Evolutionary conservation across 495 filamentous ascomycete genomes (phyloP), one percentile per base, ranked within the genome.

Genomic region (Penicillium lagena): DNA sequence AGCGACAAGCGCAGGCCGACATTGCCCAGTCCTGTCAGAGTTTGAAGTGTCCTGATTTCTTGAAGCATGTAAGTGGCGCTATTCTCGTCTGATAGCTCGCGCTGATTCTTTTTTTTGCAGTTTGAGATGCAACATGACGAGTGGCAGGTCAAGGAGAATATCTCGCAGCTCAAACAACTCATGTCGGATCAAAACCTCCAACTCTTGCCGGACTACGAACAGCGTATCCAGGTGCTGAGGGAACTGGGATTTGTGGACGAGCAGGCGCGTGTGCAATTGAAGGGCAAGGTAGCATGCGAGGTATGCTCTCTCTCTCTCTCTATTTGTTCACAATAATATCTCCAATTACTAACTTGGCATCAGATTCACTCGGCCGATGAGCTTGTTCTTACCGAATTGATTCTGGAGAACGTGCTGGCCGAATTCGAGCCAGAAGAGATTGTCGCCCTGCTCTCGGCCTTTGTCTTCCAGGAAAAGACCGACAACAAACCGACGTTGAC

Each of bases 391-490:
- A 98, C 93, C 1, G 93, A 98, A 60, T 77, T 98, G 4, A 83
- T 98, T 38, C 81, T 98, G 12, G 94, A 98, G 54, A 98, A 98
- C 60, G 89, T 95, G 7, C 81, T 98, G 4, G 89, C 90, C 13
- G 86, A 95, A 49, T 97, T 89, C 63, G 91, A 95, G 49, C 90
- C 93, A 1, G 91, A 94, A 55, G 93, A 98, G 59, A 96, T 98
- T 44, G 93, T 94, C 3, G 91, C 93, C 7, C 76, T 98, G 9
- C 79, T 98, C 2, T 95, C 89, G 0, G 82, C 87, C 2, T 98
- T 98, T 59, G 94, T 98, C n/a, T 98, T 97, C 71, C 87, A 96
- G 59, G 93, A 98, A 52, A 96, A 96, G 70, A 96, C 94, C 0
- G 86, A 93, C 12, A 77, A 77, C 12, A 77, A 78, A 0, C 93